phyloP scores from a whole-genome alignment of 2,329 filamentous ascomycete genomes.

The Colletotrichum viniferum region DNA sequence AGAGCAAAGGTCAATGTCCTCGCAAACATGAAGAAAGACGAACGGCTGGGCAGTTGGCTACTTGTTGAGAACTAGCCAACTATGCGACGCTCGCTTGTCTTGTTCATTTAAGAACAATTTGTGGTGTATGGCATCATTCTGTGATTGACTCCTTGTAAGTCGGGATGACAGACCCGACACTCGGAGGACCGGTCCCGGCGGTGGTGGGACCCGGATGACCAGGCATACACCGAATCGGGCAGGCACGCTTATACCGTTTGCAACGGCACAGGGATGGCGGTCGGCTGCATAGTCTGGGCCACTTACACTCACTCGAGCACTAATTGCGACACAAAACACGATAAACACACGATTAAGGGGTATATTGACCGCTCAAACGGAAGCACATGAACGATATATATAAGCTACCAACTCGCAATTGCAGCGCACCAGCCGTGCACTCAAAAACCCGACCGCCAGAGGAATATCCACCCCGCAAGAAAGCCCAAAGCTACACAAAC shows the following conservation, averaged over 20 bases:
- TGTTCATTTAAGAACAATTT: fast-evolving
- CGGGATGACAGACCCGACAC: not conserved
- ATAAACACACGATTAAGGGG: not conserved
- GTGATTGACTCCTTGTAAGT: not conserved
- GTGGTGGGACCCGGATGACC: not conserved
- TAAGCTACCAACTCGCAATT: not conserved
- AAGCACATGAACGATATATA: not conserved
- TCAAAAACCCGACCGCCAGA: not conserved
- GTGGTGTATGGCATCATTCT: not conserved
- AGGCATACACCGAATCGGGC: not conserved
- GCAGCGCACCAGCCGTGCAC: not conserved
- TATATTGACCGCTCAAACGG: not conserved
- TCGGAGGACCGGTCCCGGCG: not conserved
- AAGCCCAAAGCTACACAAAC: conserved; percentile 9
- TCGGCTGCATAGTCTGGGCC: not conserved
- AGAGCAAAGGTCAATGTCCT: not conserved
- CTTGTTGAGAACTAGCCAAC: not conserved
- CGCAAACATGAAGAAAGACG: not conserved
- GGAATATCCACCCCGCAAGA: not conserved
- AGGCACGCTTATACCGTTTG: not conserved
- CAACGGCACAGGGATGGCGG: not conserved
- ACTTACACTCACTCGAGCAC: not conserved
- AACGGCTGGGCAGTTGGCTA: not conserved
- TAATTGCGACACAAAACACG: not conserved
- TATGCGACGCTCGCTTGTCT: not conserved